Conservation (phyloP, 176 grass and related monocot genomes). For the Oryza longistaminata region DNA sequence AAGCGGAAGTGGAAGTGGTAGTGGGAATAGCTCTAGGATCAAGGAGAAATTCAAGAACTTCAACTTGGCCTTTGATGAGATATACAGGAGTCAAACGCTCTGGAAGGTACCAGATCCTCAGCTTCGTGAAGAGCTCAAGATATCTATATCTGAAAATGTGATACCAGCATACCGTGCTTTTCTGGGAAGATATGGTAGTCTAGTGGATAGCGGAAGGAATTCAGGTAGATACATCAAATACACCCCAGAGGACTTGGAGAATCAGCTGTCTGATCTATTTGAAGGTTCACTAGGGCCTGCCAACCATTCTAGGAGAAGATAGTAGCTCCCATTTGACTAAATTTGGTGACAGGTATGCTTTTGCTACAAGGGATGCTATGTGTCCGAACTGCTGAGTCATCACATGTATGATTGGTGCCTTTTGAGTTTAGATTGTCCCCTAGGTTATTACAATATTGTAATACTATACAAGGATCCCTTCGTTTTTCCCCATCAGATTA, state of each 20-base stretch:
- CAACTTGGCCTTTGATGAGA: slow-evolving; percentile 88
- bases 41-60: slow-evolving; percentile 96
- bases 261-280: slow-evolving; percentile 75
- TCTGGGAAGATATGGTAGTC: slow-evolving; percentile 76
- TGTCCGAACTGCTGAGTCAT: slow-evolving; percentile 24
- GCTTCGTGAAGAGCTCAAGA: slow-evolving; percentile 90
- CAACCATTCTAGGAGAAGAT: slow-evolving; percentile 63
- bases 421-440: neutral
- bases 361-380: slow-evolving; percentile 39
- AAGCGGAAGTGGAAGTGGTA: slow-evolving; percentile 49
- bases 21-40: slow-evolving; percentile 73
- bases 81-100: slow-evolving; percentile 74
- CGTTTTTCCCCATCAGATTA: slow-evolving; percentile 31
- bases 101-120: slow-evolving; percentile 95
- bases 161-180: slow-evolving; percentile 96
- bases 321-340: slow-evolving; percentile 36
- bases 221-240: slow-evolving; percentile 81
- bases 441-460: slow-evolving; percentile 37
- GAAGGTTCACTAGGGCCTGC: slow-evolving; percentile 70
- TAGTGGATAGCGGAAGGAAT: slow-evolving; percentile 72
- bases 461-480: slow-evolving; percentile 28
- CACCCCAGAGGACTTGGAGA: slow-evolving; percentile 86
- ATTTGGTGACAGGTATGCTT: slow-evolving; percentile 51
- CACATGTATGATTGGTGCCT: slow-evolving; percentile 10
- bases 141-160: slow-evolving; percentile 92